phyloP scores from a whole-genome alignment of 2,329 filamentous ascomycete species.

The Pseudogymnoascus pannorum region DNA sequence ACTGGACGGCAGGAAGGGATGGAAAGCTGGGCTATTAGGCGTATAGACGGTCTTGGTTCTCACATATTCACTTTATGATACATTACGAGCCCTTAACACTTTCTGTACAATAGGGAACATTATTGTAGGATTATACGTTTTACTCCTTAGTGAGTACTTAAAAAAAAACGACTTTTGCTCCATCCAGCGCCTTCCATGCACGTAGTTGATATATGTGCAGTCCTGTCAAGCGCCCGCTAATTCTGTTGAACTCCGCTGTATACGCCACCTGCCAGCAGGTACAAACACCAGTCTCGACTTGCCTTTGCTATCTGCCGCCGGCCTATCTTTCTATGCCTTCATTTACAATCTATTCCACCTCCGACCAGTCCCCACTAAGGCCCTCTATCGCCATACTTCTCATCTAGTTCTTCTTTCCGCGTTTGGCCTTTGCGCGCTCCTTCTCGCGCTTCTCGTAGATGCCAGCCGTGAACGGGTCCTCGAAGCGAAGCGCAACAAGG shows the following conservation, averaged over 20 bases:
- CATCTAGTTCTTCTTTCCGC: slow-evolving; percentile 24
- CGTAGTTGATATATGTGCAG: slow-evolving; percentile 11
- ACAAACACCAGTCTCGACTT: neutral
- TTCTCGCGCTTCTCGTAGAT: slow-evolving; percentile 85
- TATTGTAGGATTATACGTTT: slow-evolving; percentile 1
- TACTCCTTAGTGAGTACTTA: slow-evolving; percentile 4
- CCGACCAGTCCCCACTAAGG: neutral
- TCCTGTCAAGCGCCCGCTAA: slow-evolving; percentile 9
- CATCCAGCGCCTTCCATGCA: slow-evolving; percentile 9
- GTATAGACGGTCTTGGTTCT: neutral
- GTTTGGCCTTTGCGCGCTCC: slow-evolving; percentile 39
- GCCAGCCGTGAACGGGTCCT: slow-evolving; percentile 88
- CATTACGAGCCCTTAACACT: neutral
- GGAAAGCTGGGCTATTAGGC: neutral
- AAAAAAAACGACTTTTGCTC: slow-evolving; percentile 9
- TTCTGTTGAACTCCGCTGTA: slow-evolving; percentile 8
- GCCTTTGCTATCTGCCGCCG: neutral
- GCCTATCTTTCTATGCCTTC: neutral
- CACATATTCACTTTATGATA: slow-evolving; percentile 4
- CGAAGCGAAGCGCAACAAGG: slow-evolving; percentile 70
- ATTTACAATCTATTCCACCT: neutral
- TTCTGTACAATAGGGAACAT: slow-evolving; percentile 1
- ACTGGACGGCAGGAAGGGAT: neutral
- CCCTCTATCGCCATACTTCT: slow-evolving; percentile 12
- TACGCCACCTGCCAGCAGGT: slow-evolving; percentile 5